Percentiles rank a stretch among this genome's conserved stretches.
phyloP scores from a whole-genome alignment of 805 yeast species.

The Naumovozyma baii region DNA sequence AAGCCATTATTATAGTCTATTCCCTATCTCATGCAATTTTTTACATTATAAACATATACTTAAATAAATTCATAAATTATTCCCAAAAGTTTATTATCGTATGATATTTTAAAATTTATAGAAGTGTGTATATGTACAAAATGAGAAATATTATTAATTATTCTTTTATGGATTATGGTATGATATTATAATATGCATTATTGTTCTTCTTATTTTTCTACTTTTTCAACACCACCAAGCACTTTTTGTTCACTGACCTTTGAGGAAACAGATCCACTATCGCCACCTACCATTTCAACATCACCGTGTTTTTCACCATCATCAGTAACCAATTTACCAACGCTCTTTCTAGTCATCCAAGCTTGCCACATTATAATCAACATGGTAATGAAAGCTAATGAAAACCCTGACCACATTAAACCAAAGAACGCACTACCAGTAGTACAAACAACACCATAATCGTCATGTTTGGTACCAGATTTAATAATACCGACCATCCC shows the following conservation, averaged over 20 bases:
- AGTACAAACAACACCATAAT: constrained; percentile 21
- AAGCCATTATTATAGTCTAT: constrained; percentile 7
- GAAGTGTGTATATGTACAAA: too few species aligned
- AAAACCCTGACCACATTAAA: constrained; percentile 26
- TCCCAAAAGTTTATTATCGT: too few species aligned
- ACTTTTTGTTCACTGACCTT: constrained; percentile 1
- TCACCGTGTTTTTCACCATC: constrained; percentile 1
- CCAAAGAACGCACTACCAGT: constrained; percentile 22
- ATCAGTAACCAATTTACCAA: not conserved
- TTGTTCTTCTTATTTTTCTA: not conserved
- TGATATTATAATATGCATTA: not conserved
- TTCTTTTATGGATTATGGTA: too few species aligned
- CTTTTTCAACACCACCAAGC: not conserved
- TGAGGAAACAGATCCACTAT: constrained; percentile 3
- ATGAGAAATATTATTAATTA: too few species aligned
- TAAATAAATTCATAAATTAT: too few species aligned
- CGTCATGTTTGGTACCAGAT: constrained; percentile 25
- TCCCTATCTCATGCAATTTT: not conserved
- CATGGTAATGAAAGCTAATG: constrained; percentile 17
- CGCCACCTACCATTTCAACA: constrained; percentile 1
- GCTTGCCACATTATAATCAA: constrained; percentile 5
- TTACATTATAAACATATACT: not conserved
- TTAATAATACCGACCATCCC: constrained; percentile 25
- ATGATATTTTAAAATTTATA: too few species aligned
- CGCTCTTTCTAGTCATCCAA: not conserved